A percentile compares a stretch with the other conserved stretches of the same genome.
Conservation (phyloP, 306 rosid species). For the Trichosanthes cucumerina region DNA sequence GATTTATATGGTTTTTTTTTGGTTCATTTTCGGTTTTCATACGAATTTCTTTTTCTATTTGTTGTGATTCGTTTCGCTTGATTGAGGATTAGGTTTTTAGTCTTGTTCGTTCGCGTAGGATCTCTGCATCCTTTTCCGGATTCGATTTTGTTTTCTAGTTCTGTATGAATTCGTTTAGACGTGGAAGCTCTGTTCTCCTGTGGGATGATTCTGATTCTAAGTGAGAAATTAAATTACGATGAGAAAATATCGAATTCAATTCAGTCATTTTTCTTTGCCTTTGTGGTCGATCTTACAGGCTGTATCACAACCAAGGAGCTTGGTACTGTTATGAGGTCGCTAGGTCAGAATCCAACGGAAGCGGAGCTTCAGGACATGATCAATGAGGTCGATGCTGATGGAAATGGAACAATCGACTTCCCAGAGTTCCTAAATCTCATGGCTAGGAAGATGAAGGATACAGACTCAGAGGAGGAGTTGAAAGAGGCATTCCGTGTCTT, state of each 20-base stretch:
- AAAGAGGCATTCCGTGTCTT: conserved; percentile 82
- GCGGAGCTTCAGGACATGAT: conserved; percentile 95
- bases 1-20: background rate
- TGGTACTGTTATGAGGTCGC: conserved; percentile 80
- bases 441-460: conserved; percentile 92
- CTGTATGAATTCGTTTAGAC: background rate
- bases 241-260: background rate
- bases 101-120: background rate
- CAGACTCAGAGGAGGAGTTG: conserved; percentile 82
- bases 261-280: background rate
- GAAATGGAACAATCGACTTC: conserved; percentile 76
- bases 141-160: background rate
- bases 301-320: conserved; percentile 91
- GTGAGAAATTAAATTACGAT: background rate
- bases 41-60: background rate
- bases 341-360: conserved; percentile 88
- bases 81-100: background rate
- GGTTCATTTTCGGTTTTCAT: background rate
- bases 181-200: background rate
- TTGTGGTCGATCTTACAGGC: conserved; percentile 24
- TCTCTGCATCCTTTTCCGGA: background rate
- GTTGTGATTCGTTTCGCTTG: background rate
- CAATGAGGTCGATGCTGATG: conserved; percentile 80
- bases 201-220: background rate
- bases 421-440: conserved; percentile 81